Percentiles rank a stretch among this genome's conserved stretches.
phyloP scores from a whole-genome alignment of 2,329 filamentous ascomycete species.

The Beauveria brongniartii region DNA sequence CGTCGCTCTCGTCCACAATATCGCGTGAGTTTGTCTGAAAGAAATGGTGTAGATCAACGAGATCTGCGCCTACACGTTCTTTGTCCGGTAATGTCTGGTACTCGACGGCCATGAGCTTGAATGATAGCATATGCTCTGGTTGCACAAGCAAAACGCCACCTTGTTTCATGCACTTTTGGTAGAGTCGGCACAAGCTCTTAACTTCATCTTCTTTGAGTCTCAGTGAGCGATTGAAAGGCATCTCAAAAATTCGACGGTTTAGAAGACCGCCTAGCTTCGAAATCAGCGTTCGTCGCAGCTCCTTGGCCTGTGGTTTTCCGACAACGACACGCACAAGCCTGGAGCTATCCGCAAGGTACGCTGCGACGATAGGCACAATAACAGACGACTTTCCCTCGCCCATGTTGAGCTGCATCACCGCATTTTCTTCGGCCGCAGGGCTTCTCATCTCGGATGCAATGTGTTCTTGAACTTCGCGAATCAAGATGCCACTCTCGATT shows the following conservation, averaged over 20 bases:
- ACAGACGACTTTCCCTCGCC: slow-evolving; percentile 63
- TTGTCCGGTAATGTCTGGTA: slow-evolving; percentile 21
- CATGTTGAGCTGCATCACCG: slow-evolving; percentile 62
- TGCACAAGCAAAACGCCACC: slow-evolving; percentile 53
- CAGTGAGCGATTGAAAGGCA: slow-evolving; percentile 51
- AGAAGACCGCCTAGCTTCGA: slow-evolving; percentile 48
- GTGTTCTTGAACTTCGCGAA: slow-evolving; percentile 50
- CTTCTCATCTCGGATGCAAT: slow-evolving; percentile 51
- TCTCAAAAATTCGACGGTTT: slow-evolving; percentile 42
- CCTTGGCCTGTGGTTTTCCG: slow-evolving; percentile 50
- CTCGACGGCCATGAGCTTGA: slow-evolving; percentile 47
- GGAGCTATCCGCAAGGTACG: slow-evolving; percentile 40
- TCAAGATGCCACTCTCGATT: slow-evolving; percentile 52
- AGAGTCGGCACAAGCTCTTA: slow-evolving; percentile 28
- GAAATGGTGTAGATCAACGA: slow-evolving; percentile 36
- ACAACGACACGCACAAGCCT: slow-evolving; percentile 51
- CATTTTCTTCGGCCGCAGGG: slow-evolving; percentile 32
- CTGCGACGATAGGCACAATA: slow-evolving; percentile 57
- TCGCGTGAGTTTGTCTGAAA: slow-evolving; percentile 40
- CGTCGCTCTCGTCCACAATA: slow-evolving; percentile 58
- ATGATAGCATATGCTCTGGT: slow-evolving; percentile 56
- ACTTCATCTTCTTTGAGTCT: slow-evolving; percentile 25
- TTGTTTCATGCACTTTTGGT: slow-evolving; percentile 35
- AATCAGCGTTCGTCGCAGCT: slow-evolving; percentile 51
- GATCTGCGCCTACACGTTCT: slow-evolving; percentile 16